Evolutionary conservation across 257 asterid species (phyloP), one percentile per base, ranked within the genome.

Genomic region (Solanum clarkiae): DNA sequence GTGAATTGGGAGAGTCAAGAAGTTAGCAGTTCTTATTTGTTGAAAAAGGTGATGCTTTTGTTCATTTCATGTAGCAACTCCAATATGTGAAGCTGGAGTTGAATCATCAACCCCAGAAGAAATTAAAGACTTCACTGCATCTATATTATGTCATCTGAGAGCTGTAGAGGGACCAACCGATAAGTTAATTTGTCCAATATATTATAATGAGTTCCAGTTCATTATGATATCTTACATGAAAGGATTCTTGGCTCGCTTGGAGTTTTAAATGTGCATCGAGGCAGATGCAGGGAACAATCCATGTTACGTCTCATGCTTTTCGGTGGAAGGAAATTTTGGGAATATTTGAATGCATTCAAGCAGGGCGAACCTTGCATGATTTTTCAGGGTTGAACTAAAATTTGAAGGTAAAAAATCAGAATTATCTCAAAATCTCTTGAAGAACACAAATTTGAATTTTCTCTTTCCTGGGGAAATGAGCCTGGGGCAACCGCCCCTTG

Each of bases 21-120:
- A 77, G 65, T 51, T 10, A 26, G 44, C 29, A 13, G 81, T 36
- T 82, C 59, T 53, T 84, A 63, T 85, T 71, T 74, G 81, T 65
- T 51, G 59, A 57, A 79, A 86, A 80, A 85, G 90, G 94, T 91
- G 81, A 80, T 77, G 59, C 80, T 71, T 83, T 55, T 84, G 79
- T 59, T 80, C 83, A 26, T 79, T 53, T 77, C 81, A 51, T 68
- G n/a, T 32, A 82, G 29, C 56, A 29, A 66, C 84, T 62, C 60
- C 32, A 77, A 88, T 60, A 10, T 80, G 84, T 44, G 45, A 57
- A 49, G 57, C 60, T 77, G 62, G 82, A 70, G 70, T 57, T 47
- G 79, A 47, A 24, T 80, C 66, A 54, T 53, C 53, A 71, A 65
- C 75, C 77, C 84, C 68, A 51, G 82, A 26, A 77, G 82, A 77